Evolutionary conservation across 2,329 filamentous ascomycete genomes (phyloP).

Genomic region (Alternaria postmessia): DNA sequence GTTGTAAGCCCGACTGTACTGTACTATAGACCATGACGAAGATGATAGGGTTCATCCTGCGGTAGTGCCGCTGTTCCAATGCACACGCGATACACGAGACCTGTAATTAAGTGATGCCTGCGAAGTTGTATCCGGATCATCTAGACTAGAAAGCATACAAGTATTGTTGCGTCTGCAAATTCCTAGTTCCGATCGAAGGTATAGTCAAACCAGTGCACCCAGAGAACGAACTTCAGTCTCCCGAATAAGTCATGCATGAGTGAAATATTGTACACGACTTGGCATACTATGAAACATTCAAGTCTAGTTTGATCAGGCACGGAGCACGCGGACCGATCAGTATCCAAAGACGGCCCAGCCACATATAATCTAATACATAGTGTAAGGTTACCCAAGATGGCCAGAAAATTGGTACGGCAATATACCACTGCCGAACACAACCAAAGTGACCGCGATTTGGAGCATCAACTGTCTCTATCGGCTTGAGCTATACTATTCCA

Average conservation of each 20-base stretch:
- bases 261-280: slow-evolving; percentile 7
- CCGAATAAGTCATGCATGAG: background rate
- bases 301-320: slow-evolving; percentile 4
- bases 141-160: background rate
- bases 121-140: background rate
- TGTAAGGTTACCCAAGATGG: background rate
- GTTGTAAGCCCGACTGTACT: background rate
- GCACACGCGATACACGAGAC: background rate
- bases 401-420: background rate
- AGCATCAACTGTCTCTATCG: background rate
- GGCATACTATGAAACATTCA: slow-evolving; percentile 11
- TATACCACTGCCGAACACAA: background rate
- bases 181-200: background rate
- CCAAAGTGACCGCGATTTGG: background rate
- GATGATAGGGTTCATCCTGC: slow-evolving; percentile 29
- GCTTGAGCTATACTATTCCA: background rate
- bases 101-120: background rate
- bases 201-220: background rate
- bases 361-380: background rate
- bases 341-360: background rate
- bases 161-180: background rate
- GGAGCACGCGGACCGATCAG: slow-evolving; percentile 10
- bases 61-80: background rate
- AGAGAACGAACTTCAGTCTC: background rate
- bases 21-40: background rate